Conservation (phyloP, 441 rosid species). For the Pelargonium cotyledonis region DNA sequence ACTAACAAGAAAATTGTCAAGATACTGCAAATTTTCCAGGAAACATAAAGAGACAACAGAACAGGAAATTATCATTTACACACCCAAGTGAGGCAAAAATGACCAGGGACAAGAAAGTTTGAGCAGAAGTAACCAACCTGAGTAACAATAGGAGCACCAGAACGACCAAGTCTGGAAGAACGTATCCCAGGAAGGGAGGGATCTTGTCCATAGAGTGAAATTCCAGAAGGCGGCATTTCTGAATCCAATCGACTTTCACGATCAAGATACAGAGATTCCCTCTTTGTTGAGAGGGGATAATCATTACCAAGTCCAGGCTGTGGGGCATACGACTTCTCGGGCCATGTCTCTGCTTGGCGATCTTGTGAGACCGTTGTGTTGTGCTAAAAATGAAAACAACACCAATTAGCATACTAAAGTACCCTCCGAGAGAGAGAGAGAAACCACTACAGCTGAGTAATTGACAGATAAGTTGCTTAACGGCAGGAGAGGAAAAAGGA, state of each 20-base stretch:
- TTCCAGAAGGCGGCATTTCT: slow-evolving; percentile 35
- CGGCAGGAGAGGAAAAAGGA: not conserved
- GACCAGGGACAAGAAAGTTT: too few relatives aligned
- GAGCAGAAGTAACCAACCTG: slow-evolving; percentile 35
- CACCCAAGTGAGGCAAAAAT: too few relatives aligned
- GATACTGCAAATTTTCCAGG: not conserved
- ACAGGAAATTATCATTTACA: too few relatives aligned
- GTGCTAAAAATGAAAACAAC: slow-evolving; percentile 25
- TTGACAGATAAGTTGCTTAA: too few relatives aligned
- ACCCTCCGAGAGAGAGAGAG: too few relatives aligned
- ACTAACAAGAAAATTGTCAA: not conserved
- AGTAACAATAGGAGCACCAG: slow-evolving; percentile 49
- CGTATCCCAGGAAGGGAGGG: slow-evolving; percentile 33
- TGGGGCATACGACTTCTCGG: slow-evolving; percentile 31
- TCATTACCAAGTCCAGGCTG: slow-evolving; percentile 31
- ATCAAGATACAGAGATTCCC: slow-evolving; percentile 44
- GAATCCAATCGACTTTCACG: slow-evolving; percentile 47
- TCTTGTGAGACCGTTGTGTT: slow-evolving; percentile 40
- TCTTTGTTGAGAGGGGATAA: slow-evolving; percentile 37
- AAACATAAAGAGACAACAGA: not conserved
- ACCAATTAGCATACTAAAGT: slow-evolving; percentile 9
- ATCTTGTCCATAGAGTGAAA: slow-evolving; percentile 48
- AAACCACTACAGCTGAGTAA: too few relatives aligned
- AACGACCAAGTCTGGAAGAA: slow-evolving; percentile 41
- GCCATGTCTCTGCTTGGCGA: slow-evolving; percentile 40